Evolutionary conservation across 1,284 basidiomycete genomes (phyloP).

Genomic region (Blastosporella zonata): DNA sequence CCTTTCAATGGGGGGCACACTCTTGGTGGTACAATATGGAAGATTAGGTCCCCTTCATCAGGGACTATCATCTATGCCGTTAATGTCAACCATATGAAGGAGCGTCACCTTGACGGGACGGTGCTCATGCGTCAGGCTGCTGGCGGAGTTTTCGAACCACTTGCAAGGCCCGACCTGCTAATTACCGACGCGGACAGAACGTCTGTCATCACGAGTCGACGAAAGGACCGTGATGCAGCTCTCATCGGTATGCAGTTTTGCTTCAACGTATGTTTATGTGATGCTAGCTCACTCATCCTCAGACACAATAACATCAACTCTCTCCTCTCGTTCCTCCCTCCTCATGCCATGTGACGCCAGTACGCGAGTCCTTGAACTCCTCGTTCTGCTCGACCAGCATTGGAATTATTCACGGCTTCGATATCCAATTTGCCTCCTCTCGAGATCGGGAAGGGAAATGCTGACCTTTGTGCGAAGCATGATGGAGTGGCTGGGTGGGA

Average conservation of each 20-base stretch:
- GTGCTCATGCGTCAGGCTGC: slow-evolving; percentile 72
- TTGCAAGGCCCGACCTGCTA: slow-evolving; percentile 87
- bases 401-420: slow-evolving; percentile 87
- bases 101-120: slow-evolving; percentile 95
- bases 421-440: slow-evolving; percentile 90
- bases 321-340: slow-evolving; percentile 75
- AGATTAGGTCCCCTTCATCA: slow-evolving; percentile 93
- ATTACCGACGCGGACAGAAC: slow-evolving; percentile 92
- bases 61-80: slow-evolving; percentile 97
- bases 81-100: slow-evolving; percentile 94
- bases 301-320: slow-evolving; percentile 86
- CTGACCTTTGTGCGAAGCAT: slow-evolving; percentile 92
- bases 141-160: slow-evolving; percentile 82
- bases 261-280: not conserved
- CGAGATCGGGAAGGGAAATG: slow-evolving; percentile 90
- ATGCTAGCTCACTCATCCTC: slow-evolving; percentile 14
- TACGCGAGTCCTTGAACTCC: slow-evolving; percentile 88
- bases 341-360: slow-evolving; percentile 93
- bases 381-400: slow-evolving; percentile 95
- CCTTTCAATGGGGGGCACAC: slow-evolving; percentile 97
- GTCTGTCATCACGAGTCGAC: slow-evolving; percentile 77
- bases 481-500: slow-evolving; percentile 98
- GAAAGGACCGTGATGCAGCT: slow-evolving; percentile 89
- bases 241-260: slow-evolving; percentile 65
- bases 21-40: slow-evolving; percentile 97